Evolutionary conservation across 129 eudicot species (phyloP).

Genomic region (Pulicaria dysenterica): DNA sequence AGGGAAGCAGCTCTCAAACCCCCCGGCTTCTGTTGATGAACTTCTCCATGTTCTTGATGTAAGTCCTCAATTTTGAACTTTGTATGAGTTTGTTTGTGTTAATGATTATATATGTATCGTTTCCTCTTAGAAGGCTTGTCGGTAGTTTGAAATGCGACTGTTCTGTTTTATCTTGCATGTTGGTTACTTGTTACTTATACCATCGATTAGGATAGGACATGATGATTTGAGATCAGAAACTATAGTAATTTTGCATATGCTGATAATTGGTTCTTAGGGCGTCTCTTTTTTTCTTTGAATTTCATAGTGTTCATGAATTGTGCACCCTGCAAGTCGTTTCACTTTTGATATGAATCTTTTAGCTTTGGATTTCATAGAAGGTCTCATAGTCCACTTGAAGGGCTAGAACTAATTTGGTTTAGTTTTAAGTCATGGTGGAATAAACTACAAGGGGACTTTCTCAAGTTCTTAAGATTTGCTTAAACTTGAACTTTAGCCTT

Average conservation of each 20-base stretch:
- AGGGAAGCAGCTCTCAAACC: conserved; percentile 52
- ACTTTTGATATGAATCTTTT: not conserved
- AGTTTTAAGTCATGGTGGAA: not conserved
- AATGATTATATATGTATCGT: not conserved
- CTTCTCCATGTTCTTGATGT: conserved; percentile 82
- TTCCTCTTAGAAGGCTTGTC: not conserved
- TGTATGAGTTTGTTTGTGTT: conserved; percentile 5
- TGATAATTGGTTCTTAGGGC: not conserved
- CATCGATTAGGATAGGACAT: not conserved
- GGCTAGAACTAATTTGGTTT: too few relatives aligned
- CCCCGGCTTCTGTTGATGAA: conserved; percentile 52
- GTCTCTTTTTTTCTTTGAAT: too few relatives aligned
- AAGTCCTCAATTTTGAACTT: conserved; percentile 35
- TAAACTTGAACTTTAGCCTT: not conserved
- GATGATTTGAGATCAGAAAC: conserved; percentile 7
- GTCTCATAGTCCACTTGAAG: too few relatives aligned
- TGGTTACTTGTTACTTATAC: conserved; percentile 1
- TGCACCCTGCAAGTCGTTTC: too few relatives aligned
- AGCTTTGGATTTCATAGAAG: not conserved
- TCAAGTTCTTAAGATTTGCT: not conserved
- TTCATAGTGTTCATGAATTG: too few relatives aligned
- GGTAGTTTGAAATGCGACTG: conserved; percentile 3
- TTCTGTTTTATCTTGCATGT: conserved; percentile 1
- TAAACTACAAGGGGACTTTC: not conserved
- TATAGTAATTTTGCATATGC: not conserved